Evolutionary conservation across 2,329 filamentous ascomycete species (phyloP).

Genomic region (Arthrobotrys entomopaga): DNA sequence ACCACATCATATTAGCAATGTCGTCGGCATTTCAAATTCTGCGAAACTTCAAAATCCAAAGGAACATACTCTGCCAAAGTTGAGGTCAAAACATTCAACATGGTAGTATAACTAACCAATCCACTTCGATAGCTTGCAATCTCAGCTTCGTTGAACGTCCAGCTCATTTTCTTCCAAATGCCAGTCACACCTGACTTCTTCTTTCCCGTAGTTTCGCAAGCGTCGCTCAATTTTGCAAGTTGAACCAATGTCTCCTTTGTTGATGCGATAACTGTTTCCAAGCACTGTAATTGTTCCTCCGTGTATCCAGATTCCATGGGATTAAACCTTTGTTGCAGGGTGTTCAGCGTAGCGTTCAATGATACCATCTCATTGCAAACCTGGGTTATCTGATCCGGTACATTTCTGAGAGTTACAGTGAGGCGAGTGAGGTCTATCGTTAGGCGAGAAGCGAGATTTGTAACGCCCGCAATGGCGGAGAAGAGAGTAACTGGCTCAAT

Average conservation of each 20-base stretch:
- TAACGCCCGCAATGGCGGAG: constrained; percentile 47
- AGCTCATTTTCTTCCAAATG: constrained; percentile 53
- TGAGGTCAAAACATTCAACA: constrained; percentile 48
- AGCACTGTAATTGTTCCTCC: constrained; percentile 44
- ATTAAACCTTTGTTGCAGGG: constrained; percentile 52
- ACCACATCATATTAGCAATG: constrained; percentile 8
- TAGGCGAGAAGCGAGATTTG: constrained; percentile 51
- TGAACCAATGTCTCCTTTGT: constrained; percentile 48
- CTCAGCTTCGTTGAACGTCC: constrained; percentile 51
- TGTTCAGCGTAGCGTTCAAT: constrained; percentile 45
- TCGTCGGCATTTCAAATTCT: neutral
- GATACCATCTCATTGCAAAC: constrained; percentile 55
- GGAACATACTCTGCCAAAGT: constrained; percentile 52
- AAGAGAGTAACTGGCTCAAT: constrained; percentile 53
- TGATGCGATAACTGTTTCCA: constrained; percentile 47
- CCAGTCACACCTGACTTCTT: constrained; percentile 40
- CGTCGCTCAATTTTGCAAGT: constrained; percentile 49
- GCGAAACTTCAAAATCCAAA: neutral
- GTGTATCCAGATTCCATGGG: constrained; percentile 47
- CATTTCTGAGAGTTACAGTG: constrained; percentile 52
- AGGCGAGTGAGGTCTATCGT: constrained; percentile 53
- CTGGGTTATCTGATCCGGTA: constrained; percentile 55
- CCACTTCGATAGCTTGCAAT: constrained; percentile 52
- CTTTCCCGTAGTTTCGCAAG: constrained; percentile 49
- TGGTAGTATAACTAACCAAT: constrained; percentile 52